Evolutionary conservation across 2,329 filamentous ascomycete species (phyloP).

Genomic region (Cercospora sp.): DNA sequence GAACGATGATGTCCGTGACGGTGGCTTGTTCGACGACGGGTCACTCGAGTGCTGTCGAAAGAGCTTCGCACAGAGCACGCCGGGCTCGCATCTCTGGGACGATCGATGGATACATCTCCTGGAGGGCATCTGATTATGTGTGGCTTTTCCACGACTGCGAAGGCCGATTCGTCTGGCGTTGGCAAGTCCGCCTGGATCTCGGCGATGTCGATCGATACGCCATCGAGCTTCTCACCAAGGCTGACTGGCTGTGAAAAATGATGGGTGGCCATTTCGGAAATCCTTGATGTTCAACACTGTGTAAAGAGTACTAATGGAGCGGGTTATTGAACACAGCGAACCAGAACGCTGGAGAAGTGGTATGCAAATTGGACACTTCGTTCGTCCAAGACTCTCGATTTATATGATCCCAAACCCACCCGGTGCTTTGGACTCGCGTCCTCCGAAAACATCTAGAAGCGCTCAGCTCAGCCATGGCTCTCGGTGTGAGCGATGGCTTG

Average conservation of each 20-base stretch:
- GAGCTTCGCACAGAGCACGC: constrained; percentile 8
- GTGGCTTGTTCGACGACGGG: constrained; percentile 4
- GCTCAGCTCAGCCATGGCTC: not conserved
- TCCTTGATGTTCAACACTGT: not conserved
- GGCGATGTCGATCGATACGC: not conserved
- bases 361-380: not conserved
- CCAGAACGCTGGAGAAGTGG: not conserved
- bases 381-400: not conserved
- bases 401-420: not conserved
- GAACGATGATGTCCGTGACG: constrained; percentile 2
- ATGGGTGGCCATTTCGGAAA: not conserved
- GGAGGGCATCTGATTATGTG: not conserved
- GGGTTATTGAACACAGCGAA: not conserved
- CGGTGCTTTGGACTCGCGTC: not conserved
- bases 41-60: not conserved
- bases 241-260: not conserved
- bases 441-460: not conserved
- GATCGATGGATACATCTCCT: not conserved
- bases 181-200: not conserved
- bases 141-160: not conserved
- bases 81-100: not conserved
- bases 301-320: not conserved
- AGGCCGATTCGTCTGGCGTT: not conserved
- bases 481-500: not conserved
- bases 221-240: not conserved